Evolutionary conservation across 2,329 filamentous ascomycete genomes (phyloP).

Genomic region (Fusarium verrucosum): DNA sequence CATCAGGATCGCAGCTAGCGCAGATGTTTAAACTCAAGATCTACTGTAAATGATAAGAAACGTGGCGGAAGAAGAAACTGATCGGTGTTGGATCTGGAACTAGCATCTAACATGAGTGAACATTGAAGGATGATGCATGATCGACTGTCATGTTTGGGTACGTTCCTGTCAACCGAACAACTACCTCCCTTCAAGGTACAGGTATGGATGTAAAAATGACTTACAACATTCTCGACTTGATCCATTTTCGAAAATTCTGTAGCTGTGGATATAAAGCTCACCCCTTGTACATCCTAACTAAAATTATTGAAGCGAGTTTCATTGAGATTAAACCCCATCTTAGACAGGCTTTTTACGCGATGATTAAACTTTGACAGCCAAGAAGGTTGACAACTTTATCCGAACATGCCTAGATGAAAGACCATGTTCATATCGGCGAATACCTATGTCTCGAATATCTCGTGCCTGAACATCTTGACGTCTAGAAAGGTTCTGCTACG

Average conservation of each 20-base stretch:
- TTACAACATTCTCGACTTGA: not conserved
- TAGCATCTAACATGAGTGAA: not conserved
- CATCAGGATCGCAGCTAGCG: slow-evolving; percentile 8
- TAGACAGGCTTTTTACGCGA: not conserved
- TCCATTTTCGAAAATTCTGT: not conserved
- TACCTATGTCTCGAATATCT: slow-evolving; percentile 18
- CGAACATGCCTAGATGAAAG: not conserved
- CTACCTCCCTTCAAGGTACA: too few relatives aligned
- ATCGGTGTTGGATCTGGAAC: not conserved
- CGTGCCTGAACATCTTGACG: slow-evolving; percentile 30
- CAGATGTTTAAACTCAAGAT: slow-evolving; percentile 22
- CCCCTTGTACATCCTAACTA: not conserved
- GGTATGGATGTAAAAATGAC: not conserved
- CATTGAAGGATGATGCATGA: not conserved
- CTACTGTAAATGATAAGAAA: slow-evolving; percentile 1
- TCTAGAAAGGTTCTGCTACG: slow-evolving; percentile 33
- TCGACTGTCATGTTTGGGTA: not conserved
- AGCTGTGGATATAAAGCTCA: not conserved
- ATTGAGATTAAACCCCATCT: not conserved
- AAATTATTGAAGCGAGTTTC: not conserved
- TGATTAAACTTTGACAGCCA: not conserved
- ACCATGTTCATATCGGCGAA: not conserved
- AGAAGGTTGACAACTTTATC: slow-evolving; percentile 7
- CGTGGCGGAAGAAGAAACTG: slow-evolving; percentile 2
- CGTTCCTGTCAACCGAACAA: not conserved